These are phyloP conservation scores for Cenococcum geophilum DNA, from an alignment of 495 filamentous ascomycete species.

Conservation along the genomic window DNA sequence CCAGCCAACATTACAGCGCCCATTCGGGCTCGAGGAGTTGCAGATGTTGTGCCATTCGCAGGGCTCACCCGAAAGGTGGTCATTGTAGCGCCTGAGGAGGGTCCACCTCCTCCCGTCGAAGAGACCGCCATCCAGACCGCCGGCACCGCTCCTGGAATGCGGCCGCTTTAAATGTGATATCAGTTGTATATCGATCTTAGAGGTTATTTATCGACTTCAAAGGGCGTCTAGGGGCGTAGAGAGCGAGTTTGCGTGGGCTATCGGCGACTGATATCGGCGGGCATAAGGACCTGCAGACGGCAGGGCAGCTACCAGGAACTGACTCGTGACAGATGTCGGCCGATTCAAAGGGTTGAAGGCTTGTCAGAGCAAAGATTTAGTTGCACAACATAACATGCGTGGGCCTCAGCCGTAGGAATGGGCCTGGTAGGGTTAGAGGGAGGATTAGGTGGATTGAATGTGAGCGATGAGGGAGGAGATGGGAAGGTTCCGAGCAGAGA, in stretches of 20 bases:
- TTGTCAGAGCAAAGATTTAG: neutral
- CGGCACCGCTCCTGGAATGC: constrained; percentile 8
- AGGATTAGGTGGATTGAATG: neutral
- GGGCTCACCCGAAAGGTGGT: constrained; percentile 13
- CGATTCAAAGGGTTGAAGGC: neutral
- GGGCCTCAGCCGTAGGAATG: neutral
- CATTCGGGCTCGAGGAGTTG: constrained; percentile 21
- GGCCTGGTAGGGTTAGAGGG: neutral
- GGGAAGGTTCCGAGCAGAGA: neutral
- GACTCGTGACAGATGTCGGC: neutral
- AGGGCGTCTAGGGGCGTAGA: neutral
- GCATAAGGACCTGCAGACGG: constrained; percentile 25
- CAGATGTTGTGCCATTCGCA: constrained; percentile 6
- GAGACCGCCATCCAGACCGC: constrained; percentile 20
- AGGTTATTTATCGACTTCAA: neutral
- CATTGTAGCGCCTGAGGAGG: constrained; percentile 23
- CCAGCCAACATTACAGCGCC: constrained; percentile 9
- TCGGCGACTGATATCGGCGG: constrained; percentile 19
- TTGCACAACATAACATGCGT: neutral
- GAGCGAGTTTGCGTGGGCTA: constrained; percentile 16
- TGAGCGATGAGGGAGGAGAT: neutral
- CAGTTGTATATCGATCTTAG: neutral
- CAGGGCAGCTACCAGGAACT: constrained; percentile 6
- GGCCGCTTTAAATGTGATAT: neutral
- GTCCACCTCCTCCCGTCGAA: constrained; percentile 18